Base-by-base conservation (phyloP, 345 rosid genomes). In the Eucalyptus microcorys region DNA sequence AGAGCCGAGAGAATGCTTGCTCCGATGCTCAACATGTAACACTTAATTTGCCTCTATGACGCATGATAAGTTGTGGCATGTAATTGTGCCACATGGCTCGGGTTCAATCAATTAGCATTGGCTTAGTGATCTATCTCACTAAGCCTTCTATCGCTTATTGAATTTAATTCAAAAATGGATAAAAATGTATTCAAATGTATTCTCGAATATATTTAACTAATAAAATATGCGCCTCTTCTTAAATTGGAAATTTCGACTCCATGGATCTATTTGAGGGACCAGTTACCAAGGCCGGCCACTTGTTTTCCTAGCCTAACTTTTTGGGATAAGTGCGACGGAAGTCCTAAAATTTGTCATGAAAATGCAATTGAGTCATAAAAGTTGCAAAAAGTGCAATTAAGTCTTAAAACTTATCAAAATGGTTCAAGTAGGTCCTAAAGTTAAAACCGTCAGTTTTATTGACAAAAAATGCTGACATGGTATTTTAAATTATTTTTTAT, bases 31-130 rank as follows among this genome's bases (percentile, higher is more conserved):
- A 9, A 3, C 26, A 71, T 42, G 7, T 37, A 71, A 19, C 27
- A 19, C 26, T 71, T 19, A 21, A 19, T 13, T 10, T 37, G 14
- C 45, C 27, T 19, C 8, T 37, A 6, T 19, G 22, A 19, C 83
- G 3, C 27, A 10, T 30, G 10, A 64, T 0, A 64, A n/a, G 71
- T 64, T 4, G 0, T 2, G 17, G 3, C 1, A 37, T 0, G 2
- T 19, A 21, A 37, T 37, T 71, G 81, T 19, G 45, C 26, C 45
- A 71, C 26, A 5, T 37, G 4, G 14, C 43, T 16, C 13, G 4
- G 4, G 14, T 66, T 71, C 43, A 19, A 37, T 71, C 81, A 37
- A 37, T 37, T 37, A 71, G 14, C 14, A 34, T 22, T 37, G 0
- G 14, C 26, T 19, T 68, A 32, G 40, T 2, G 21, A 15, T 66